Evolutionary conservation across 495 filamentous ascomycete genomes (phyloP), one percentile per base, ranked within the genome.

Genomic region (Neurospora cerealis): DNA sequence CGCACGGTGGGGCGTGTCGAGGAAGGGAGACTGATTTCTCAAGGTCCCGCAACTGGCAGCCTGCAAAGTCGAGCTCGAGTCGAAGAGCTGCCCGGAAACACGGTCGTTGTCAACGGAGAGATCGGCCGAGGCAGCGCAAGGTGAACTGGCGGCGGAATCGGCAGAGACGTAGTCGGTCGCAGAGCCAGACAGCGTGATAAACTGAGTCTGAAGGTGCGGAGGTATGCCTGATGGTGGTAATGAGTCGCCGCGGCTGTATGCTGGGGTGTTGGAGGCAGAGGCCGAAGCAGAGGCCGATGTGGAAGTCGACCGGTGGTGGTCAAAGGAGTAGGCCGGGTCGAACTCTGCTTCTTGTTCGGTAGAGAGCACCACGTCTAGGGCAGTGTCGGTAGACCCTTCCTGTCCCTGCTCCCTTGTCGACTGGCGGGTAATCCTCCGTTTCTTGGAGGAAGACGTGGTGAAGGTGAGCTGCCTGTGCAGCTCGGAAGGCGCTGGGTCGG

Each of bases 401-500:
- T 73, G 74, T 40, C 77, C 73, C 37, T 81, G 79, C 74, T 82
- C 76, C 81, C 78, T 79, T 77, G 78, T 77, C 70, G 81, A 76
- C 78, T 86, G 86, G 85, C 87, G 88, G 78, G 87, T 89, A 83
- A 94, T 88, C 88, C 92, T 94, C 82, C 93, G 88, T 90, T 93
- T 94, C 91, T 96, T 96, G 87, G 87, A 87, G 85, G 91, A 93
- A 89, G 93, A 92, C 93, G 92, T 94, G 81, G 88, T 94, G 92
- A 88, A 88, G 83, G 87, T 84, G 91, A 92, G 91, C 91, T 92
- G 91, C 90, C 75, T 73, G 75, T 74, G 85, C 86, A 87, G 86
- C 86, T 87, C 86, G 78, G 74, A 77, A 70, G 48, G 71, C 74
- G 77, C 72, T 69, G 75, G 73, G 44, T 74, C 62, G 74, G 73